These are phyloP conservation scores for Amniculicola lignicola DNA, from an alignment of 495 filamentous ascomycete species.

Conservation along the genomic window DNA sequence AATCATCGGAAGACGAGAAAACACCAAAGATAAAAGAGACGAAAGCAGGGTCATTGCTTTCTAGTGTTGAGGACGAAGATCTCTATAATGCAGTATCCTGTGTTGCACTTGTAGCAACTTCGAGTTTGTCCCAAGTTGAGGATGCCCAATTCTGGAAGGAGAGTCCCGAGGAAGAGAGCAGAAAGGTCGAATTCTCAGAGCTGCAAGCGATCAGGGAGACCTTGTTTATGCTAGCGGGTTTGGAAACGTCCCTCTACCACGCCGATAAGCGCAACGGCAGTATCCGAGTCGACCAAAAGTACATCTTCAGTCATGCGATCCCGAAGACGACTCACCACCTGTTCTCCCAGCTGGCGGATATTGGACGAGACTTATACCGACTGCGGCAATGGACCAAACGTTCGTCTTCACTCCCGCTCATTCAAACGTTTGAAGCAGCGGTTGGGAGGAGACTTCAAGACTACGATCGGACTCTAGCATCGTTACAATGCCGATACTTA, in stretches of 20 bases:
- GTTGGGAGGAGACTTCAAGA: conserved; percentile 44
- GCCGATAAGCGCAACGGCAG: conserved; percentile 42
- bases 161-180: conserved; percentile 34
- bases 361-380: conserved; percentile 48
- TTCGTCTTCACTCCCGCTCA: conserved; percentile 46
- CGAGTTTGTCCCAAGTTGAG: conserved; percentile 50
- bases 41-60: conserved; percentile 16
- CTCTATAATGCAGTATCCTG: conserved; percentile 40
- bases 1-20: conserved; percentile 41
- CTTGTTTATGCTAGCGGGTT: conserved; percentile 78
- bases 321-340: conserved; percentile 41
- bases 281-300: conserved; percentile 24
- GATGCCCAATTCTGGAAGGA: conserved; percentile 62
- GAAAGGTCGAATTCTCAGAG: conserved; percentile 60
- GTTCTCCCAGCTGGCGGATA: conserved; percentile 45
- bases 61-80: conserved; percentile 43
- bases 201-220: conserved; percentile 72
- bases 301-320: conserved; percentile 21
- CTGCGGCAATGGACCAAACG: conserved; percentile 48
- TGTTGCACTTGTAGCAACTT: conserved; percentile 41
- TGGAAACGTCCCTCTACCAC: conserved; percentile 69
- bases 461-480: conserved; percentile 49
- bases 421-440: conserved; percentile 56
- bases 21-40: conserved; percentile 37
- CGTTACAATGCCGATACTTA: conserved; percentile 47